phyloP scores from a whole-genome alignment of 2,329 filamentous ascomycete genomes.

The Metarhizium brunneum region DNA sequence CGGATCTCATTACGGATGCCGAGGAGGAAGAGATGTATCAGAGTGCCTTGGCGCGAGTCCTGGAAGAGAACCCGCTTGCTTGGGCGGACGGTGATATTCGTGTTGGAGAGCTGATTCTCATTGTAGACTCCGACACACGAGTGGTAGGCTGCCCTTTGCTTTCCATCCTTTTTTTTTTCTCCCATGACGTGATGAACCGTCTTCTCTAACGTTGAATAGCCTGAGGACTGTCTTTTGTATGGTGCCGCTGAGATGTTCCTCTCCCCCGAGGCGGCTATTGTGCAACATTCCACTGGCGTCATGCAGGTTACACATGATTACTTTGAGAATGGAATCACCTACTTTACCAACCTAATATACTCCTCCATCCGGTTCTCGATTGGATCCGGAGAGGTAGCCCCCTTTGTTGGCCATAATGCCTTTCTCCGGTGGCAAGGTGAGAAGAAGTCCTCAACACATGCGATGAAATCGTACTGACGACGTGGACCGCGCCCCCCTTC shows the following conservation, averaged over 20 bases:
- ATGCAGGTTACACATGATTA: slow-evolving; percentile 67
- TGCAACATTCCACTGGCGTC: slow-evolving; percentile 65
- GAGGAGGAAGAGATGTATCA: slow-evolving; percentile 39
- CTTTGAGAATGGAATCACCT: slow-evolving; percentile 67
- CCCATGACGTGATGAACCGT: not conserved
- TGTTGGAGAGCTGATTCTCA: slow-evolving; percentile 53
- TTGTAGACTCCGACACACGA: slow-evolving; percentile 61
- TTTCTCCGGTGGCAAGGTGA: slow-evolving; percentile 55
- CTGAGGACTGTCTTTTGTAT: slow-evolving; percentile 57
- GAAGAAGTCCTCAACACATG: not conserved
- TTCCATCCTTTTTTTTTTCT: not conserved
- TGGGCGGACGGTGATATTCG: slow-evolving; percentile 54
- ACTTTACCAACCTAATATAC: slow-evolving; percentile 73
- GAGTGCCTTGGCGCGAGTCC: slow-evolving; percentile 35
- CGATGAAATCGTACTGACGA: not conserved
- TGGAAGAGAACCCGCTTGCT: slow-evolving; percentile 34
- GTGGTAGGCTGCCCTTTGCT: slow-evolving; percentile 25
- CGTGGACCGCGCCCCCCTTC: not conserved
- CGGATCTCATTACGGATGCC: slow-evolving; percentile 14
- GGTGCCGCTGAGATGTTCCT: slow-evolving; percentile 64
- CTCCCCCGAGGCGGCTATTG: slow-evolving; percentile 59
- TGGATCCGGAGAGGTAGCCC: slow-evolving; percentile 61
- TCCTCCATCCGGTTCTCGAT: slow-evolving; percentile 63
- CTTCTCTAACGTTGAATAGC: slow-evolving; percentile 16
- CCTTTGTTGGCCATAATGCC: slow-evolving; percentile 72